These are phyloP conservation scores for Mallotus repandus DNA, from an alignment of 441 rosid genomes.

Conservation along the genomic window DNA sequence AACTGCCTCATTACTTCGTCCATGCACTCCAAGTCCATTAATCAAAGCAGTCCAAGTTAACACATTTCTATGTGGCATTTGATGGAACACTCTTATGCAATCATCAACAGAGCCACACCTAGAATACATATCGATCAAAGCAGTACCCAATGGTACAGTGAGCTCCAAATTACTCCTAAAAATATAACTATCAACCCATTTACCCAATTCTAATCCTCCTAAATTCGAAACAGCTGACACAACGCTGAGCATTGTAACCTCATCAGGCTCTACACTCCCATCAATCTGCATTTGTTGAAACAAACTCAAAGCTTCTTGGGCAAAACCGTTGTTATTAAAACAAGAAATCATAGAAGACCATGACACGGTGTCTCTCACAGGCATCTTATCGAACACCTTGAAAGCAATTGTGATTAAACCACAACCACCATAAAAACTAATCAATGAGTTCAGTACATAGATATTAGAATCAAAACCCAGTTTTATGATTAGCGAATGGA, in stretches of 20 bases:
- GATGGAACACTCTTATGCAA: slow-evolving; percentile 52
- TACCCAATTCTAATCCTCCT: slow-evolving; percentile 60
- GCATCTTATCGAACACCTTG: slow-evolving; percentile 57
- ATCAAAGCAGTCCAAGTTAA: slow-evolving; percentile 78
- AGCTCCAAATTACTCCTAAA: slow-evolving; percentile 33
- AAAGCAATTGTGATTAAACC: slow-evolving; percentile 41
- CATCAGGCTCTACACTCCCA: slow-evolving; percentile 50
- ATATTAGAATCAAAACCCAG: slow-evolving; percentile 32
- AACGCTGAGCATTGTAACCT: slow-evolving; percentile 60
- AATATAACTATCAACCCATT: slow-evolving; percentile 45
- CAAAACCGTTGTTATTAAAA: slow-evolving; percentile 59
- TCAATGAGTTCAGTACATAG: slow-evolving; percentile 40
- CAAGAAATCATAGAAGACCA: slow-evolving; percentile 84
- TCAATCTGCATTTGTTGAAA: slow-evolving; percentile 52
- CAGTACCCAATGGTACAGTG: slow-evolving; percentile 57
- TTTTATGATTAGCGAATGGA: slow-evolving; percentile 40
- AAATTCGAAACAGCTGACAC: slow-evolving; percentile 62
- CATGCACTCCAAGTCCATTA: slow-evolving; percentile 77
- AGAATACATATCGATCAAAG: slow-evolving; percentile 68
- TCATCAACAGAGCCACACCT: slow-evolving; percentile 71
- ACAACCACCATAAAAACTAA: slow-evolving; percentile 34
- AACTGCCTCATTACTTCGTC: slow-evolving; percentile 51
- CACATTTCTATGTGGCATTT: slow-evolving; percentile 57
- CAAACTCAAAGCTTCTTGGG: slow-evolving; percentile 49
- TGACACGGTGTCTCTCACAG: slow-evolving; percentile 52